Percentiles rank a stretch among this genome's conserved stretches.
Conservation (phyloP, 2,329 filamentous ascomycete species). For the Fusarium globosum region DNA sequence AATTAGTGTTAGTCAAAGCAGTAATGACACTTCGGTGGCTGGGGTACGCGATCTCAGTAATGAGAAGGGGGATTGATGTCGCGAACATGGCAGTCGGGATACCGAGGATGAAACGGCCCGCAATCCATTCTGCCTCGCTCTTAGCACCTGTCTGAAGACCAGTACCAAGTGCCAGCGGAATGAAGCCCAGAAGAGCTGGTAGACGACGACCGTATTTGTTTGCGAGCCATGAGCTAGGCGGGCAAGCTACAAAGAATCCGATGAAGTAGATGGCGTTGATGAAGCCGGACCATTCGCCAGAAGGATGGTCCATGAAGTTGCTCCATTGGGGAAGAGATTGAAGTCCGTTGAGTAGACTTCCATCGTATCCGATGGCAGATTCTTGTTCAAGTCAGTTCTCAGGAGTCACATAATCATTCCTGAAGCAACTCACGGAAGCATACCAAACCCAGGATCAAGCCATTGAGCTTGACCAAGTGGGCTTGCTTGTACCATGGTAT, state of each 20-base stretch:
- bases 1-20: constrained; percentile 14
- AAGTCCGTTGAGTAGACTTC: constrained; percentile 10
- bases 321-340: constrained; percentile 17
- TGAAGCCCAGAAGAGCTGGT: not conserved
- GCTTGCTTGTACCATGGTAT: constrained; percentile 14
- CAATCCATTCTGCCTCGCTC: constrained; percentile 8
- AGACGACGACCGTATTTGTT: constrained; percentile 18
- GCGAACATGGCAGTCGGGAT: constrained; percentile 17
- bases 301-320: constrained; percentile 9
- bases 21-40: constrained; percentile 17
- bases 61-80: constrained; percentile 7
- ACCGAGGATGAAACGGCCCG: constrained; percentile 7
- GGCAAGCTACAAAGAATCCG: constrained; percentile 7
- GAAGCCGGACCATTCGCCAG: constrained; percentile 21
- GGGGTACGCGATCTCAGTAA: constrained; percentile 6
- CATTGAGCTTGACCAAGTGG: constrained; percentile 7
- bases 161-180: not conserved
- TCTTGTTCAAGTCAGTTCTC: not conserved
- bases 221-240: constrained; percentile 10
- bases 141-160: constrained; percentile 15
- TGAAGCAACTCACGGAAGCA: constrained; percentile 9
- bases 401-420: accelerated
- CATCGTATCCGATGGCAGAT: constrained; percentile 16
- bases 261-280: constrained; percentile 19
- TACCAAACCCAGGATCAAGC: constrained; percentile 7